Evolutionary conservation across 306 rosid genomes (phyloP), one percentile per base, ranked within the genome.

Genomic region (Trifolium fragiferum): DNA sequence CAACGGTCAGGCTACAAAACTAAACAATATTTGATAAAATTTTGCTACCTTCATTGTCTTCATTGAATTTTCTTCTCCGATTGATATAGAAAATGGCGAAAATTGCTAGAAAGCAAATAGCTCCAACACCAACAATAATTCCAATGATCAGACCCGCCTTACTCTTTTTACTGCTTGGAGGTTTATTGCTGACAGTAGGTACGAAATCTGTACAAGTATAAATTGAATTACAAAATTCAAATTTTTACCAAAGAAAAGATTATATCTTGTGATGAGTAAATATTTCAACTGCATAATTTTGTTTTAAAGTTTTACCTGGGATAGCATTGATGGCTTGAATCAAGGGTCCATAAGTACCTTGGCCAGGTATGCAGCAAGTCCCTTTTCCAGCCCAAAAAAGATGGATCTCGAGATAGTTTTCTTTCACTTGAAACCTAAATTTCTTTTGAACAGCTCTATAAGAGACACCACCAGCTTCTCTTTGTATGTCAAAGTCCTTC

Each of bases 311-410:
- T 53, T 83, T 82, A 92, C 98, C 89, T 82, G 96, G 91, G 43
- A 65, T 82, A 21, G 94, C 91, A 23, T 87, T 89, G 77, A 92
- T 84, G 74, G 94, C 96, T 66, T 88, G 89, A 84, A 92, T 73
- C 72, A 86, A 64, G 77, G 98, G 96, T 3, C 98, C 98, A 76
- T 85, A 90, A 44, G 87, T 78, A 69, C 89, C 93, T 66, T 70
- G 89, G 9, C 0, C 6, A 54, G 94, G 96, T 53, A 88, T 75
- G 74, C 96, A 90, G 47, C 96, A 90, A 55, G 93, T 90, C 43
- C 98, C 98, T 76, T 92, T 92, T 47, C 98, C 98, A 16, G 94
- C 96, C 98, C 96, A 90, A 74, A 90, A 84, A 37, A 92, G 90
- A 84, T 92, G 98, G 67, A 92, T 78, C 78, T 90, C 98, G 16